Base-by-base conservation (phyloP, 208 protist genomes). In the Blastocrithidia nonstop region DNA sequence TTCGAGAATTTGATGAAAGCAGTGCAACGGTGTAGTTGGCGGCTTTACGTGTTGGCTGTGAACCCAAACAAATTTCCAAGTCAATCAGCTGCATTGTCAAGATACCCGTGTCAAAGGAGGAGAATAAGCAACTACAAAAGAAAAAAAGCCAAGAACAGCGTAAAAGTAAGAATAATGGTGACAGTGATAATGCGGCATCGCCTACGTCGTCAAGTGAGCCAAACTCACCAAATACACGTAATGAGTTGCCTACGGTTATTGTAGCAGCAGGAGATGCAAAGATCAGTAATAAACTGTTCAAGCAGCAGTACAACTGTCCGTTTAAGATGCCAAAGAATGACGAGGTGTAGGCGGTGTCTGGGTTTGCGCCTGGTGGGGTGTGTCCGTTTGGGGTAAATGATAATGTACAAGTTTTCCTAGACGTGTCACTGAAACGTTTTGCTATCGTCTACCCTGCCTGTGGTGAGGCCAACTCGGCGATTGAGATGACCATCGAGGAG, bases 381-480 rank as follows among this genome's bases (percentile, higher is more conserved):
- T 74, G 67, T 36, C 75, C 75, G 1, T 80, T 85, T 39, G 75
- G 56, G 16, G 55, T 73, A 7, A 48, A 62, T 44, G 52, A 62
- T 3, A 32, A 48, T 37, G 75, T 85, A 22, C 48, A 47, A 28
- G 70, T 85, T 1, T 85, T 73, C 48, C 53, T 81, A 3, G 75
- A 85, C 38, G 56, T 74, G 23, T 85, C 75, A 4, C 51, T 85
- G 36, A 64, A 61, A 36, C 71, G 67, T n/a, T 80, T 78, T 26
- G 24, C 27, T 17, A 61, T 38, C 0, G 64, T 85, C 7, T 77
- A 71, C 56, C 64, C 64, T 25, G 66, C 71, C 7, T 61, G 33
- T 8, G 75, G 75, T 15, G 66, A 66, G 6, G 16, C 33, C 2
- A 69, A 78, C 60, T 71, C 54, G 29, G 58, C 52, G 4, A 43